These are phyloP conservation scores for Solanum etuberosum DNA, from an alignment of 257 asterid species.

Conservation along the genomic window DNA sequence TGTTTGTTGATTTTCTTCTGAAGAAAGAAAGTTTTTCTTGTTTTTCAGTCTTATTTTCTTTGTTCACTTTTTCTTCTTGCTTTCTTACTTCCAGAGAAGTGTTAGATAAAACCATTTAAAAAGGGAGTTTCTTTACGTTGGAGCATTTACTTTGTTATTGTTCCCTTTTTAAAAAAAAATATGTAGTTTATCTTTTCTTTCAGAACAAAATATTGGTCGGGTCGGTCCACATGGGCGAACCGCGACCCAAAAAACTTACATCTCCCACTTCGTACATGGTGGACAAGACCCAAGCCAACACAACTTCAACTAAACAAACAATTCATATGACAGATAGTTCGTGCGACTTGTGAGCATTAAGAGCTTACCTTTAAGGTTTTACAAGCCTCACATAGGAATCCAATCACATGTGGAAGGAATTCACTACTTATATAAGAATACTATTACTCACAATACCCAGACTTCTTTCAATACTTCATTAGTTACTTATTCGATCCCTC, in stretches of 20 bases:
- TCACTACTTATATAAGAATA: too few relatives aligned
- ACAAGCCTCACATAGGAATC: neutral
- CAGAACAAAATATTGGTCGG: too few relatives aligned
- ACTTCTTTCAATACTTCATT: neutral
- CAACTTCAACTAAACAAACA: neutral
- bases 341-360: neutral
- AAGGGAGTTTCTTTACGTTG: neutral
- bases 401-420: neutral
- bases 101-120: neutral
- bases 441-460: neutral
- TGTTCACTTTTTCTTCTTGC: neutral
- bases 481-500: neutral
- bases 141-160: neutral
- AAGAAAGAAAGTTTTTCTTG: neutral
- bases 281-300: neutral
- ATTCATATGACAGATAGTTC: neutral
- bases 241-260: neutral
- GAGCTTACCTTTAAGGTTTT: neutral
- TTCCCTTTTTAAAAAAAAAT: neutral
- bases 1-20: neutral
- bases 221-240: neutral
- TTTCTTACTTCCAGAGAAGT: neutral
- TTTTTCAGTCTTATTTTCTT: too few relatives aligned
- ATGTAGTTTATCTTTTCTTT: neutral
- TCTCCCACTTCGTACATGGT: neutral